phyloP scores from a whole-genome alignment of 805 yeast genomes.

The Limtongozyma cylindracea region DNA sequence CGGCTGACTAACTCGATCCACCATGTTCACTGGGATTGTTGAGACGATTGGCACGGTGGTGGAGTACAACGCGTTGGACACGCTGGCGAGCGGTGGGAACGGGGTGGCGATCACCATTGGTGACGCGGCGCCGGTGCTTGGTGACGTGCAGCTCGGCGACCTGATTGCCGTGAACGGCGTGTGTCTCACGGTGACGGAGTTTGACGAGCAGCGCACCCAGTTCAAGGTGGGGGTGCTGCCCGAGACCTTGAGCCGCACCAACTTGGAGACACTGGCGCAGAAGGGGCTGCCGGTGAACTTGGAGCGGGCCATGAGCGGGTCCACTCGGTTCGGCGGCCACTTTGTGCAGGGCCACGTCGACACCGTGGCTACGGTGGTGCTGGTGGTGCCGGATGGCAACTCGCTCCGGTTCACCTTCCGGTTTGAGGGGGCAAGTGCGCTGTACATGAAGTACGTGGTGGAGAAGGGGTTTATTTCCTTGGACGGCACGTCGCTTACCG shows the following conservation, averaged over 20 bases:
- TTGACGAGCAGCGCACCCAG: conserved; percentile 14
- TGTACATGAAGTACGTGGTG: conserved; percentile 67
- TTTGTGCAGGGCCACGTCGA: conserved; percentile 97
- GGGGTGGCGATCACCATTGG: conserved; percentile 50
- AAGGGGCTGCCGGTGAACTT: conserved; percentile 48
- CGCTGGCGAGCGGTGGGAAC: conserved; percentile 30
- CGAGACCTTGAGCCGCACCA: conserved; percentile 69
- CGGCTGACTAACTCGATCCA: too few relatives aligned
- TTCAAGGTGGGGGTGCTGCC: conserved; percentile 88
- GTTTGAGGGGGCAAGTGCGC: too few relatives aligned
- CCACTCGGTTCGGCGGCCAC: conserved; percentile 87
- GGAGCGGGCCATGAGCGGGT: conserved; percentile 76
- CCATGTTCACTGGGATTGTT: conserved; percentile 91
- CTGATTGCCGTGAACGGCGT: conserved; percentile 77
- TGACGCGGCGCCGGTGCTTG: conserved; percentile 34
- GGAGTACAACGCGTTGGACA: conserved; percentile 20
- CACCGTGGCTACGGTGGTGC: conserved; percentile 46
- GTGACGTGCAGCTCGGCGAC: conserved; percentile 82
- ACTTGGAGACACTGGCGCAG: conserved; percentile 29
- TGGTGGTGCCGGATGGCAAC: conserved; percentile 35
- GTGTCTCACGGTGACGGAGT: conserved; percentile 83
- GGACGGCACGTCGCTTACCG: conserved; percentile 86
- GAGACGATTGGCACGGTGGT: conserved; percentile 54
- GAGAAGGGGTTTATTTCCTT: conserved; percentile 86
- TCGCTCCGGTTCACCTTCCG: conserved; percentile 58